phyloP scores from a whole-genome alignment of 2,329 filamentous ascomycete genomes.

The Aspergillus sergii region DNA sequence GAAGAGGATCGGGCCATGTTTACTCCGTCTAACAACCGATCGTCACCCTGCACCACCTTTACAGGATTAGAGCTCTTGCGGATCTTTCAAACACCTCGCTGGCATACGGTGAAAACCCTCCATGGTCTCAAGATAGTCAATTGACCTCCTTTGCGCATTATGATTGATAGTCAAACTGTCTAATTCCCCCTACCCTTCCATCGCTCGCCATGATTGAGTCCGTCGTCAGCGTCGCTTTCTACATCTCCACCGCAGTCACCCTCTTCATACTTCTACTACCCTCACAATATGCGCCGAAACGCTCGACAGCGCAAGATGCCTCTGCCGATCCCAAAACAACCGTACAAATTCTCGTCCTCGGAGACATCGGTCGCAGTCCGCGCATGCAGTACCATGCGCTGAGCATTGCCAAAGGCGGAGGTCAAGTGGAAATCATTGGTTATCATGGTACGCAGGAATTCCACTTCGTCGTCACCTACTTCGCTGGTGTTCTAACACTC shows the following conservation, averaged over 20 bases:
- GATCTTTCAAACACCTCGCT: neutral
- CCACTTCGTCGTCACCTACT: neutral
- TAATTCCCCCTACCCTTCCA: neutral
- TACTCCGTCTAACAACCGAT: slow-evolving; percentile 10
- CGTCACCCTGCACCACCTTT: neutral
- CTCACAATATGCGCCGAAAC: slow-evolving; percentile 51
- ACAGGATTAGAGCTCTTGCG: neutral
- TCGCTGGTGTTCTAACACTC: slow-evolving; percentile 9
- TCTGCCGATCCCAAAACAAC: slow-evolving; percentile 44
- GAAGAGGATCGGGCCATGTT: slow-evolving; percentile 13
- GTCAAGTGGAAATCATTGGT: slow-evolving; percentile 80
- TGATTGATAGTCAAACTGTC: neutral
- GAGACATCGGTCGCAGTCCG: slow-evolving; percentile 92
- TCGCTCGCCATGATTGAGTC: slow-evolving; percentile 36
- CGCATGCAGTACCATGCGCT: slow-evolving; percentile 98
- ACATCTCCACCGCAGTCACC: slow-evolving; percentile 52
- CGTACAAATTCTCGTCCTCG: slow-evolving; percentile 86
- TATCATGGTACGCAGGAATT: slow-evolving; percentile 66
- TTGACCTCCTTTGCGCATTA: neutral
- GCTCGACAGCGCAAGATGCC: slow-evolving; percentile 27
- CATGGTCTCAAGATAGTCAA: neutral
- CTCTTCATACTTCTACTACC: slow-evolving; percentile 57
- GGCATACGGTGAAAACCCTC: neutral
- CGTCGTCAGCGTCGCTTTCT: slow-evolving; percentile 41
- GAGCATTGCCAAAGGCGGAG: slow-evolving; percentile 82